Evolutionary conservation across 2,329 filamentous ascomycete species (phyloP), one percentile per base, ranked within the genome.

Genomic region (Hypoxylon sp.): DNA sequence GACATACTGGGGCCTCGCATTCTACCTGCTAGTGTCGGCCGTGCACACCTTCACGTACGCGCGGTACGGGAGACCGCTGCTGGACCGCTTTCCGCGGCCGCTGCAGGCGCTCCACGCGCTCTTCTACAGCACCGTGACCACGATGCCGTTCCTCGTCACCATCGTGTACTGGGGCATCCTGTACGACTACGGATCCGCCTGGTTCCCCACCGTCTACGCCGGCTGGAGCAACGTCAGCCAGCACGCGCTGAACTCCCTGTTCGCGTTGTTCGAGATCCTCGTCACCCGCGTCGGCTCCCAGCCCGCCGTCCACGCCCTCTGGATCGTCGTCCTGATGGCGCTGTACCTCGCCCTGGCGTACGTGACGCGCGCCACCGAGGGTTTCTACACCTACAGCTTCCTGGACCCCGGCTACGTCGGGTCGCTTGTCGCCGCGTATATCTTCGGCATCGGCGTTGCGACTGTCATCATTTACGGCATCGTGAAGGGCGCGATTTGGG

Each of bases 1-100:
- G 51, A 90, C 88, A 7, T 94, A 87, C 78, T 94, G 89, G 89
- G 89, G 89, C 2, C 73, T 93, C 25, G 85, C 82, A 16, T 93
- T 92, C 73, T 96, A 95, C 77, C 87, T 87, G 68, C 76, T 85
- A 48, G 74, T 86, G 64, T 78, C 87, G 1, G 78, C 87, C 12
- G 56, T 83, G 12, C 90, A 95, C 74, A 91, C 88, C 4, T 73
- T 83, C 42, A 79, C 78, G 36, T 94, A 93, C 73, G 79, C 81
- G 8, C 71, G 73, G 30, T 73, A 72, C 19, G 78, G 80, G 32
- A 66, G 69, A 2, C 73, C 83, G 0, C 76, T 88, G 4, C 78
- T 88, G 59, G 76, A 83, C 63, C 72, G 73, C 21, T 80, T 84
- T 71, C 84, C 85, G 0, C 79, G 83, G 0, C 73, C 75, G 1